These are phyloP conservation scores for Suillus ampliporus DNA, from an alignment of 768 basidiomycete genomes.

Conservation along the genomic window DNA sequence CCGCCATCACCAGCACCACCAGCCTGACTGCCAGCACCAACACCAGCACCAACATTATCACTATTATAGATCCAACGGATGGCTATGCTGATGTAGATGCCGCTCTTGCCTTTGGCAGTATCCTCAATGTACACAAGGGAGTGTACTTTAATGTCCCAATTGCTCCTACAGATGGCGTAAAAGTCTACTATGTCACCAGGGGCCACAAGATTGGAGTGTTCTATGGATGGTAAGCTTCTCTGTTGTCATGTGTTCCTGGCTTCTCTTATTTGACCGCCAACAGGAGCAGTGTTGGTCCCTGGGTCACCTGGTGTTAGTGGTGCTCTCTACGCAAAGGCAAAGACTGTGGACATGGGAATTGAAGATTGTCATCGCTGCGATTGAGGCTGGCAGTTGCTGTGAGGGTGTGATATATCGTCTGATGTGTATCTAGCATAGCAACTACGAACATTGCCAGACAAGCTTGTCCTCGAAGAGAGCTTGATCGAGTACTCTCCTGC, in stretches of 20 bases:
- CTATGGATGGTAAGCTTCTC: neutral
- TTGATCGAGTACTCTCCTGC: neutral
- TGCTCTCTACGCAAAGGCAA: neutral
- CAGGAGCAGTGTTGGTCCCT: neutral
- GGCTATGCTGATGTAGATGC: neutral
- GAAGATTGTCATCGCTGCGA: neutral
- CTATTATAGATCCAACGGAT: neutral
- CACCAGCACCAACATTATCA: neutral
- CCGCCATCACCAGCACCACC: neutral
- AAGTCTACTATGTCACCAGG: neutral
- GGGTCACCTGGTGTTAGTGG: neutral
- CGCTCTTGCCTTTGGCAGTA: neutral
- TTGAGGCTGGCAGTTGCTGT: neutral
- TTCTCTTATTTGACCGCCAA: neutral
- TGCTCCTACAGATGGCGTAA: neutral
- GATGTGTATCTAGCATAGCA: neutral
- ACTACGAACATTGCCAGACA: conserved; percentile 1
- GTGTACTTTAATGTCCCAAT: neutral
- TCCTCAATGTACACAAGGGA: neutral
- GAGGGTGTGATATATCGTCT: neutral
- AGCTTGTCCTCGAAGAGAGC: neutral
- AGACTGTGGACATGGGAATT: neutral
- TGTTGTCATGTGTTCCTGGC: neutral
- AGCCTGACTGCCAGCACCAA: too few relatives aligned
- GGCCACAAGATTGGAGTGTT: neutral